These are phyloP conservation scores for Marasmius fiardii DNA, from an alignment of 1,284 basidiomycete species.

Conservation along the genomic window DNA sequence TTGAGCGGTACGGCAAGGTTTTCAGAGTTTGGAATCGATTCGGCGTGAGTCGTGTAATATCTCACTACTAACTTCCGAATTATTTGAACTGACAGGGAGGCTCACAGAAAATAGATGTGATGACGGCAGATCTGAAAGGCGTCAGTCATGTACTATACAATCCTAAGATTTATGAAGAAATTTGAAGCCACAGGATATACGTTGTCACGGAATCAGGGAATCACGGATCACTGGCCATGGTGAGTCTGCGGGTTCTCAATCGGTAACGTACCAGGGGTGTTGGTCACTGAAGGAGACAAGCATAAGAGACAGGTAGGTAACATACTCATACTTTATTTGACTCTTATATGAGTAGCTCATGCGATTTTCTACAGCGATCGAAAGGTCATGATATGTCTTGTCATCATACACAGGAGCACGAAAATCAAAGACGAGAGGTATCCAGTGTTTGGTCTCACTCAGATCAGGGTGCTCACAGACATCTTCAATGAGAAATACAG, in stretches of 20 bases:
- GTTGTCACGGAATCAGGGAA: no score
- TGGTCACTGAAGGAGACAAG: conserved; percentile 9
- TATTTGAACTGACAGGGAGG: background rate
- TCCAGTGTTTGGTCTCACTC: conserved; percentile 11
- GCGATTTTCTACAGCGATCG: conserved; percentile 1
- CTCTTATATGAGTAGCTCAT: background rate
- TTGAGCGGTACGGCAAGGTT: conserved; percentile 7
- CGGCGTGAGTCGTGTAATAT: conserved; percentile 1
- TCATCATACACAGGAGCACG: no score
- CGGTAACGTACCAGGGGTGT: background rate
- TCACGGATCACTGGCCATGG: conserved; percentile 9
- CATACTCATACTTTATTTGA: no score
- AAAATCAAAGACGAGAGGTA: no score
- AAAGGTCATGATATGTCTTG: conserved; percentile 12
- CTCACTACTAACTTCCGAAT: background rate
- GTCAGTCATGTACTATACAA: conserved; percentile 12
- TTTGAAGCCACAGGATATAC: conserved; percentile 1
- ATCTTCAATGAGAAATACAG: conserved; percentile 13
- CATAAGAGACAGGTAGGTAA: conserved; percentile 13
- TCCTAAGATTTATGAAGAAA: conserved; percentile 8
- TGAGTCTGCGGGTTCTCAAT: background rate
- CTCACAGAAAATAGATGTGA: conserved; percentile 3
- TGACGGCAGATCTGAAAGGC: conserved; percentile 11
- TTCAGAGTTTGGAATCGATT: conserved; percentile 1
- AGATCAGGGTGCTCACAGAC: conserved; percentile 12